Evolutionary conservation across 805 yeast genomes (phyloP).

Genomic region (Komagataella pastoris): DNA sequence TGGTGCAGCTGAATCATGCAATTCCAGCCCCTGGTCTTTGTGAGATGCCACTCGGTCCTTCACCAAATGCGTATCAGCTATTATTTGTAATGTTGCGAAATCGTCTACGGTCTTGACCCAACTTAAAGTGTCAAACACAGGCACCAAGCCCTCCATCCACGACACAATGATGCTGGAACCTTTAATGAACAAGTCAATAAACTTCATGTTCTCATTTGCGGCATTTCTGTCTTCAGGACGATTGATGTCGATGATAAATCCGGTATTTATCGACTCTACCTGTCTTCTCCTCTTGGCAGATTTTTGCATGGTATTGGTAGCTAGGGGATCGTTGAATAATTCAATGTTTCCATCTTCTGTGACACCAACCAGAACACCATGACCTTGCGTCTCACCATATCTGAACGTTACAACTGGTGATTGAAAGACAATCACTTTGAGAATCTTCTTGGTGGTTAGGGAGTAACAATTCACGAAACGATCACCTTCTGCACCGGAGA

Average conservation of each 20-base stretch:
- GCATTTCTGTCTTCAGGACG: slow-evolving; percentile 27
- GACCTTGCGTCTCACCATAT: slow-evolving; percentile 18
- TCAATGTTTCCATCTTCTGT: slow-evolving; percentile 72
- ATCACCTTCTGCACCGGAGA: slow-evolving; percentile 69
- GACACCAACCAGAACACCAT: slow-evolving; percentile 30
- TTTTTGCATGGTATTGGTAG: neutral
- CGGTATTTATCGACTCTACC: slow-evolving; percentile 37
- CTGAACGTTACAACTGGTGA: slow-evolving; percentile 39
- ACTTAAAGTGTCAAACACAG: slow-evolving; percentile 40
- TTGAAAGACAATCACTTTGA: slow-evolving; percentile 55
- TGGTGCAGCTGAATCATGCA: slow-evolving; percentile 40
- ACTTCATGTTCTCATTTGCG: slow-evolving; percentile 11
- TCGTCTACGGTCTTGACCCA: slow-evolving; percentile 23
- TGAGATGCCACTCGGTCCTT: slow-evolving; percentile 5
- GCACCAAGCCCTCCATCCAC: slow-evolving; percentile 52
- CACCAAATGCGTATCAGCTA: neutral
- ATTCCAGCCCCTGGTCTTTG: slow-evolving; percentile 26
- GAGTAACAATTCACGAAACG: slow-evolving; percentile 69
- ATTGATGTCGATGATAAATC: slow-evolving; percentile 28
- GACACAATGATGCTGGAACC: slow-evolving; percentile 27
- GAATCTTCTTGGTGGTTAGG: slow-evolving; percentile 24
- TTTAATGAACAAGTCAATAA: slow-evolving; percentile 11
- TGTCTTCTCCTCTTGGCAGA: neutral
- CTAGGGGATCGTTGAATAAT: slow-evolving; percentile 47
- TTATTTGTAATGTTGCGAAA: neutral